These are phyloP conservation scores for Stagonosporopsis cucurbitacearum DNA, from an alignment of 2,329 filamentous ascomycete species.

Conservation along the genomic window DNA sequence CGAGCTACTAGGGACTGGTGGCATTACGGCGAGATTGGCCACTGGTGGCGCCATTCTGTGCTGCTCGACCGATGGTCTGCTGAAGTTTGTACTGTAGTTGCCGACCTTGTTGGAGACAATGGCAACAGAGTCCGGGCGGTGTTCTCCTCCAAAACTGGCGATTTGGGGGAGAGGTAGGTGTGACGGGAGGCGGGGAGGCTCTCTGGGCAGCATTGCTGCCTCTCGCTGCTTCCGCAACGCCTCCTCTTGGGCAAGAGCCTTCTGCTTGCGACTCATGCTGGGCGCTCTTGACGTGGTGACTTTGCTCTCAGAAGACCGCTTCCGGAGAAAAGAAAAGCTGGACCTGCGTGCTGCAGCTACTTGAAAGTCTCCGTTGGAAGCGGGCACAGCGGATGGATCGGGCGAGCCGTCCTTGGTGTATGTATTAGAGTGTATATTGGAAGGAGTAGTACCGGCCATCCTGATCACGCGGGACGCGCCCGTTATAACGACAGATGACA, in stretches of 20 bases:
- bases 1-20: conserved; percentile 52
- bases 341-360: conserved; percentile 16
- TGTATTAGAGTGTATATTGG: conserved; percentile 21
- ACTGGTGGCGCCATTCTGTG: conserved; percentile 51
- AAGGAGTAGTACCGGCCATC: conserved; percentile 37
- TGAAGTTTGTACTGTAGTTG: conserved; percentile 43
- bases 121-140: conserved; percentile 66
- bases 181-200: conserved; percentile 65
- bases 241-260: conserved; percentile 58
- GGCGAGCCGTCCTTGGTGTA: conserved; percentile 36
- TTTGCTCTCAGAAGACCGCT: conserved; percentile 17
- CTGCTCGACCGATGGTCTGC: conserved; percentile 45
- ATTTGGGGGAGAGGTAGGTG: conserved; percentile 57
- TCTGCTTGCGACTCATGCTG: conserved; percentile 64
- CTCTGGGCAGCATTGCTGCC: conserved; percentile 61
- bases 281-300: conserved; percentile 13
- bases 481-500: conserved; percentile 27
- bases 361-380: conserved; percentile 16
- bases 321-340: conserved; percentile 20
- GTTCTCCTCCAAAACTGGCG: conserved; percentile 68
- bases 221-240: conserved; percentile 63
- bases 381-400: conserved; percentile 30
- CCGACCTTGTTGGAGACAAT: conserved; percentile 66
- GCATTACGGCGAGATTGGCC: conserved; percentile 34
- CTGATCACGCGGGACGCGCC: conserved; percentile 33